Evolutionary conservation across 352 stramenopile genomes (phyloP), one percentile per base, ranked within the genome.

Genomic region (Pilasporangium apinafurcum): DNA sequence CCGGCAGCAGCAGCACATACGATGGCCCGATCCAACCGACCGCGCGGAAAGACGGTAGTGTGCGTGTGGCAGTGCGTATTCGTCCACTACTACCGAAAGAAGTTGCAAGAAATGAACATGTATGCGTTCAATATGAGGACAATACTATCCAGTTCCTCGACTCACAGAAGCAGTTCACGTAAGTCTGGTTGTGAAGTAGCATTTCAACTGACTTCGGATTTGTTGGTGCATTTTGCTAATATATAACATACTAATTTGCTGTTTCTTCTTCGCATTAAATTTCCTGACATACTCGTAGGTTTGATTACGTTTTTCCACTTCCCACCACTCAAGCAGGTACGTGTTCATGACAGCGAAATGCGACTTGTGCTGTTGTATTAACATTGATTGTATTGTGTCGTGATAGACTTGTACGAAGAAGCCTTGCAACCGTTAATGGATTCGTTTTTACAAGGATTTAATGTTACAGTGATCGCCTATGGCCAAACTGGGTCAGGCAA

Each of bases 381-480:
- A 50, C 2, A 1, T 27, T 12, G 34, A 39, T 17, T 12, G 14
- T 39, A 20, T 5, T 13, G 3, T 61, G 18, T 16, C 18, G 7
- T 13, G 17, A 17, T 48, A 59, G 78, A 86, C 18, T 39, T 94
- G 30, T 94, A 92, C 25, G 59, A 81, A 13, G 56, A 84, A 44
- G 75, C 74, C 16, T 51, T 94, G 33, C 52, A 86, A 45, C 80
- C 83, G n/a, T 71, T 81, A 50, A 75, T 94, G 59, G 60, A 79
- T 20, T 83, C 79, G 8, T 94, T 94, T 45, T 45, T 94, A 8
- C 80, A 92, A 62, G 83, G 83, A n/a, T 94, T 92, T 56, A 94
- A 94, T 39, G 82, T 90, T 25, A 94, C 83, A 1, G 76, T 94
- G 10, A 84, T 95, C 14, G 83, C 79, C 3, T 95, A 95, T 33